Evolutionary conservation across 768 basidiomycete species (phyloP), one percentile per base, ranked within the genome.

Genomic region (Tricholoma sp.): DNA sequence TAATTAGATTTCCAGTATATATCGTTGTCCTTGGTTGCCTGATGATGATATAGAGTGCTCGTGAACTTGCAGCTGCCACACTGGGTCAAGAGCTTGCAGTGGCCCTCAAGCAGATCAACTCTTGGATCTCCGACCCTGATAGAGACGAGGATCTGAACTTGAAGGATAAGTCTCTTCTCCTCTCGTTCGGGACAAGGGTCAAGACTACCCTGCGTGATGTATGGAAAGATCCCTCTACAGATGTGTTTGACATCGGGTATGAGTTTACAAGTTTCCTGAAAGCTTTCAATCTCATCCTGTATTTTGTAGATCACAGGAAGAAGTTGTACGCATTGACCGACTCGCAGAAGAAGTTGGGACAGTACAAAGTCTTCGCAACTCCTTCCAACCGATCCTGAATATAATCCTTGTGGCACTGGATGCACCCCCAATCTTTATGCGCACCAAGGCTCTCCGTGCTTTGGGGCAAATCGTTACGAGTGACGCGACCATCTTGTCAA

Each of bases 381-480:
- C 90, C 2, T 95, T 96, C 68, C 84, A 89, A 44, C 86, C 91
- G 0, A 90, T 98, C 53, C 72, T 98, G 11, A 85, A 83, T 17
- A 84, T 88, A 34, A 85, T 97, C 31, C 68, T 98, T 17, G 73
- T 78, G 53, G 84, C 93, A 2, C 78, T 96, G 58, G 92, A 96
- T 63, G 89, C 91, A 0, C 82, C 90, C 4, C 83, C 86, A 3
- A 94, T 98, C 28, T 93, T 91, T 63, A 90, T 96, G 78, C 84
- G 97, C 32, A 95, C 94, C 0, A 98, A 98, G 68, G 96, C 96
- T 0, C 75, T 99, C 31, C 82, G 89, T 52, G 94, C 92, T 0
- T 76, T 98, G 4, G 91, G 94, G 3, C 85, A 92, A 64, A 89
- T 98, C 49, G 84, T 98, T 33, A 91, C 86, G 0, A 89, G 89